phyloP scores from a whole-genome alignment of 768 basidiomycete genomes.

The Vararia minispora region DNA sequence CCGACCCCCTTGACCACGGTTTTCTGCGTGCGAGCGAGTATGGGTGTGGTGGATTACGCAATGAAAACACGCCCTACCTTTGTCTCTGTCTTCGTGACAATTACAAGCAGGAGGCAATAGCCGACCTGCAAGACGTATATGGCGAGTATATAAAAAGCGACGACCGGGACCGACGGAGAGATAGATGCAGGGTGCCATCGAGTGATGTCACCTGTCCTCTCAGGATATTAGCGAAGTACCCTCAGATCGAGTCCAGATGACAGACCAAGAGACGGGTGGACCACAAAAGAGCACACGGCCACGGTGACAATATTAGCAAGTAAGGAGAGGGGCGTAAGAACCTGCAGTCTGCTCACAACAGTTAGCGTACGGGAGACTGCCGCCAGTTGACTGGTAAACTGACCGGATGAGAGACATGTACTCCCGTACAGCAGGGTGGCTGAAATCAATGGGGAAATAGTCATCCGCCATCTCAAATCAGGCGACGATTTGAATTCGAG shows the following conservation, averaged over 20 bases:
- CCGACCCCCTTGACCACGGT: slow-evolving; percentile 76
- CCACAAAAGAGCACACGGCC: slow-evolving; percentile 55
- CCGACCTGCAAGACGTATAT: slow-evolving; percentile 65
- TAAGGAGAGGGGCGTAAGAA: slow-evolving; percentile 76
- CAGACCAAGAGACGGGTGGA: slow-evolving; percentile 52
- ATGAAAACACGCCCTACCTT: slow-evolving; percentile 42
- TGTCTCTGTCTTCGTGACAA: slow-evolving; percentile 65
- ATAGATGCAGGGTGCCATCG: slow-evolving; percentile 55
- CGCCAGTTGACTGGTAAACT: slow-evolving; percentile 4
- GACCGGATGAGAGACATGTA: slow-evolving; percentile 55
- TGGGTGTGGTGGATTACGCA: too few relatives aligned
- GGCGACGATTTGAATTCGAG: too few relatives aligned
- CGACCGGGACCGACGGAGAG: slow-evolving; percentile 48
- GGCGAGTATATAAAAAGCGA: slow-evolving; percentile 47
- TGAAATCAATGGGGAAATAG: slow-evolving; percentile 50
- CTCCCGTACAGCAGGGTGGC: slow-evolving; percentile 50
- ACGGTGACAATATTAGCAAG: slow-evolving; percentile 69
- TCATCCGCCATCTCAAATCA: too few relatives aligned
- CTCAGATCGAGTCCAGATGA: too few relatives aligned
- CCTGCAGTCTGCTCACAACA: slow-evolving; percentile 48
- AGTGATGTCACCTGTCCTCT: slow-evolving; percentile 36
- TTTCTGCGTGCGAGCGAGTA: slow-evolving; percentile 30
- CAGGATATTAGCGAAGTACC: too few relatives aligned
- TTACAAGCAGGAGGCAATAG: slow-evolving; percentile 70
- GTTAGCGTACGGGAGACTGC: not conserved